Percentiles rank a stretch among this genome's conserved stretches.
Conservation (phyloP, 2,329 filamentous ascomycete species). For the Diaporthe sp. region DNA sequence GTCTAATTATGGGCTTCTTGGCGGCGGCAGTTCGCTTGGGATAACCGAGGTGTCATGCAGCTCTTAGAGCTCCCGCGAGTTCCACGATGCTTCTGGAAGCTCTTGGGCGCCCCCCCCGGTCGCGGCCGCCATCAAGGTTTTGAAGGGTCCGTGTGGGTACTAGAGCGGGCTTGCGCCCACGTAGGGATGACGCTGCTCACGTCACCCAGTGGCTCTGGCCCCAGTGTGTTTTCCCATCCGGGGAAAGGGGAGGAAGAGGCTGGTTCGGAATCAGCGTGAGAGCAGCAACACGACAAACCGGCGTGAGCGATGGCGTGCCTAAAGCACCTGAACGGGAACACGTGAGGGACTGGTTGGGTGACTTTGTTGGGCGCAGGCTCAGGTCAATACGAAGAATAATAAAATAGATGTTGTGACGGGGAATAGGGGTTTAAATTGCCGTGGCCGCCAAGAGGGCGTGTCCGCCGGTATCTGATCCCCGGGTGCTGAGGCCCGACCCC, state of each 20-base stretch:
- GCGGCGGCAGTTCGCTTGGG: constrained; percentile 1
- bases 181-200: constrained; percentile 23
- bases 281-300: not conserved
- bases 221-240: not conserved
- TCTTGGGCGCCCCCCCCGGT: not conserved
- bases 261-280: not conserved
- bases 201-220: not conserved
- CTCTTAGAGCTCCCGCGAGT: not conserved
- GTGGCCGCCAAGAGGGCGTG: constrained; percentile 17
- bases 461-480: not conserved
- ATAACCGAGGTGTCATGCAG: constrained; percentile 20
- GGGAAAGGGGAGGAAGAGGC: not conserved
- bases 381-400: constrained; percentile 28
- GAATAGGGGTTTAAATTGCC: constrained; percentile 26
- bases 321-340: not conserved
- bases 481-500: constrained; percentile 21
- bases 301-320: not conserved
- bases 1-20: not conserved
- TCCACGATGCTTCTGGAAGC: constrained; percentile 30
- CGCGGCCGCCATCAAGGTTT: not conserved
- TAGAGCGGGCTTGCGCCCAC: not conserved
- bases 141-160: constrained; percentile 15
- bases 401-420: constrained; percentile 10
- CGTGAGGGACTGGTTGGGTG: not conserved
- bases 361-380: not conserved